Evolutionary conservation across 208 protist genomes (phyloP).

Genomic region (Leishmania lainsoni): DNA sequence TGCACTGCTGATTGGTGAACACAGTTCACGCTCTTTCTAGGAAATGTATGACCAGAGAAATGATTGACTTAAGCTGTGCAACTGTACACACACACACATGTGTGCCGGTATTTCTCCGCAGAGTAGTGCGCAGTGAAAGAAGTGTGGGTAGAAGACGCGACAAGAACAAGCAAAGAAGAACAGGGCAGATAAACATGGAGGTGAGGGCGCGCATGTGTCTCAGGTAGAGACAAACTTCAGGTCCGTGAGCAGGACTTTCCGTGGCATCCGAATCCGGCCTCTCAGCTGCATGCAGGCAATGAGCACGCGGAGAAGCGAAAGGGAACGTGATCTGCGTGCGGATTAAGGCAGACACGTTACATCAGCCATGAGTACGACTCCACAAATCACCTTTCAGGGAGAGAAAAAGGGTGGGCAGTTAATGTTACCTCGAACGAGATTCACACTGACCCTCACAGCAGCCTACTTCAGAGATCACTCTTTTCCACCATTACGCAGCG

Average conservation of each 20-base stretch:
- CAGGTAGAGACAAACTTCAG: background rate
- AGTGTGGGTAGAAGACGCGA: background rate
- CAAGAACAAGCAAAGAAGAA: background rate
- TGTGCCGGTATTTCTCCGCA: background rate
- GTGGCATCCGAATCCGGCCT: background rate
- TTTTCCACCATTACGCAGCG: background rate
- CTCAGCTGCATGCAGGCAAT: background rate
- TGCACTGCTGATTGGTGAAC: background rate
- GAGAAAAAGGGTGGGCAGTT: background rate
- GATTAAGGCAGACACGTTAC: background rate
- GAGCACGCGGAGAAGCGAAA: background rate
- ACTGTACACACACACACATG: background rate
- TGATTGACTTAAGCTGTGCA: slow-evolving; percentile 5
- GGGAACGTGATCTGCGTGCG: background rate
- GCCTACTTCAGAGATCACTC: background rate
- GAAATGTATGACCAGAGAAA: slow-evolving; percentile 11
- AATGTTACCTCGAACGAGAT: background rate
- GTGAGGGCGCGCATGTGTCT: background rate
- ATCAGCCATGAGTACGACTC: background rate
- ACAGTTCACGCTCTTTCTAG: background rate
- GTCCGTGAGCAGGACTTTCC: background rate
- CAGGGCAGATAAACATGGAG: background rate
- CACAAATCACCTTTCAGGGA: background rate
- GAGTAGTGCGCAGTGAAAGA: background rate
- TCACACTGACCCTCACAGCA: background rate